phyloP scores from a whole-genome alignment of 495 filamentous ascomycete genomes.

The Venustampulla echinocandica region DNA sequence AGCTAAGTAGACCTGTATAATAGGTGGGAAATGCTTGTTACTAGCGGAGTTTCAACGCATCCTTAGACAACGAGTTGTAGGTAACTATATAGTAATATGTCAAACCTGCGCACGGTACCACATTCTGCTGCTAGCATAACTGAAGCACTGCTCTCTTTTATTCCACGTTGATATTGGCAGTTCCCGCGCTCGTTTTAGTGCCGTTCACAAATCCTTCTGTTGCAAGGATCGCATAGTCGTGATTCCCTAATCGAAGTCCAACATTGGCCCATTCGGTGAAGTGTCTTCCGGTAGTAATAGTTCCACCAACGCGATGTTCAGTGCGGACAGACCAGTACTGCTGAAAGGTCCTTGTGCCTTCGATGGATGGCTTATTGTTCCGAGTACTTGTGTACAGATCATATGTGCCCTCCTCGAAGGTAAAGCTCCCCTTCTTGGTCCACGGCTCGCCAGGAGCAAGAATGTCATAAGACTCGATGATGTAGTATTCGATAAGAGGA shows the following conservation, averaged over 20 bases:
- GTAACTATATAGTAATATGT: too few species aligned
- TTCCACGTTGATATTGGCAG: background rate
- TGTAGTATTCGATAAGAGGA: constrained; percentile 56
- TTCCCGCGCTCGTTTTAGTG: background rate
- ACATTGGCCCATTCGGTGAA: constrained; percentile 27
- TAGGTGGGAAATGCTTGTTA: too few species aligned
- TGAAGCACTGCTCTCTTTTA: too few species aligned
- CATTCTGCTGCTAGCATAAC: too few species aligned
- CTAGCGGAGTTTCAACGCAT: too few species aligned
- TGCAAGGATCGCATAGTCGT: constrained; percentile 44
- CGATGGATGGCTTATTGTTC: constrained; percentile 50
- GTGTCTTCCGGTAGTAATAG: constrained; percentile 18
- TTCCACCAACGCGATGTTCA: constrained; percentile 36
- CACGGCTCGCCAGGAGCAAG: constrained; percentile 44
- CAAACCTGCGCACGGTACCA: too few species aligned
- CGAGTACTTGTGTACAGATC: constrained; percentile 52
- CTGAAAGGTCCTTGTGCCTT: constrained; percentile 44
- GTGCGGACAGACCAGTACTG: constrained; percentile 49
- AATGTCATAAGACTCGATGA: constrained; percentile 44
- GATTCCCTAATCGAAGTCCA: constrained; percentile 29
- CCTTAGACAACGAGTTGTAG: too few species aligned
- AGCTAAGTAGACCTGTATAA: too few species aligned
- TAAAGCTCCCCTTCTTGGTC: constrained; percentile 43
- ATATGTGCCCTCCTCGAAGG: constrained; percentile 53
- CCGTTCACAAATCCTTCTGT: constrained; percentile 33